These are phyloP conservation scores for Trametes coccinea DNA, from an alignment of 768 basidiomycete genomes.

Conservation along the genomic window DNA sequence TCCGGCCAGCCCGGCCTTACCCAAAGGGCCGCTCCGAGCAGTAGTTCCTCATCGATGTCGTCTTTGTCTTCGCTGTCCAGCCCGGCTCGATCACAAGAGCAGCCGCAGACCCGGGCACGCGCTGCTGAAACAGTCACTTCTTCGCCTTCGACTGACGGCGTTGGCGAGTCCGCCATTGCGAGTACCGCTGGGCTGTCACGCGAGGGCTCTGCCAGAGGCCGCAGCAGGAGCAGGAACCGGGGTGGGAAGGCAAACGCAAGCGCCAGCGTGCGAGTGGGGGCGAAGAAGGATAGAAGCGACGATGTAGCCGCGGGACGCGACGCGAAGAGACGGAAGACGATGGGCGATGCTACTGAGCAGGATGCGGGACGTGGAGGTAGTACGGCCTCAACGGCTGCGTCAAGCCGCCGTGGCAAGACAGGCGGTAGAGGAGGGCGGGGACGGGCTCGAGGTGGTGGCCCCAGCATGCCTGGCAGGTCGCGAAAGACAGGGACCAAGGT, in stretches of 20 bases:
- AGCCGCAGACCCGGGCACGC: background rate
- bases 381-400: background rate
- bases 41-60: background rate
- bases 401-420: background rate
- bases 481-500: background rate
- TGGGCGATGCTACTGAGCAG: background rate
- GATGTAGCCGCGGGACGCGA: background rate
- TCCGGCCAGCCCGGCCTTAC: no score
- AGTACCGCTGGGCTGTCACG: background rate
- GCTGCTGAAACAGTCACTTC: background rate
- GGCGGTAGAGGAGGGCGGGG: background rate
- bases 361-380: background rate
- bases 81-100: background rate
- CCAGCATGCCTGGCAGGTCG: background rate
- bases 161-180: no score
- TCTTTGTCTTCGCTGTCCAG: constrained; percentile 11
- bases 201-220: background rate
- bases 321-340: constrained; percentile 22
- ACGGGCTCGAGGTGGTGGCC: background rate
- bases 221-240: background rate
- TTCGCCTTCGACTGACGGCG: background rate
- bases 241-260: background rate
- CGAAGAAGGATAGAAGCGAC: constrained; percentile 1
- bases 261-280: background rate
- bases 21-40: background rate